phyloP scores from a whole-genome alignment of 2,329 filamentous ascomycete genomes.

The Calcarisporium arbuscula region DNA sequence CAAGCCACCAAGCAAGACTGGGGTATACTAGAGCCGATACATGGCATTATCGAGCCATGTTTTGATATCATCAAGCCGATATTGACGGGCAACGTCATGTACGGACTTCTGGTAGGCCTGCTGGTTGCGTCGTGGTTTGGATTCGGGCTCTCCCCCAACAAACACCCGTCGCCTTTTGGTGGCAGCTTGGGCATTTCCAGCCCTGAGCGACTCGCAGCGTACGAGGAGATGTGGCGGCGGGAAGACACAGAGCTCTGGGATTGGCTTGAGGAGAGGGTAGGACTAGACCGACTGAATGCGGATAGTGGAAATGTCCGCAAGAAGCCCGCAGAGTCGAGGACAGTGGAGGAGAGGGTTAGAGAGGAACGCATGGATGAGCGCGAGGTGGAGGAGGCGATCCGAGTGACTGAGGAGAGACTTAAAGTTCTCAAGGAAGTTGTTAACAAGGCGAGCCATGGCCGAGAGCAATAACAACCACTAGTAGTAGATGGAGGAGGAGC shows the following conservation, averaged over 20 bases:
- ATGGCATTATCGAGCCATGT: conserved; percentile 62
- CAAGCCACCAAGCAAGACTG: conserved; percentile 49
- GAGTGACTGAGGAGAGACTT: conserved; percentile 80
- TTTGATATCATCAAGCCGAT: conserved; percentile 64
- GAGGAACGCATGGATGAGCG: conserved; percentile 61
- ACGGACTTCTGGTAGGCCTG: conserved; percentile 66
- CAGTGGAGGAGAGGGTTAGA: conserved; percentile 53
- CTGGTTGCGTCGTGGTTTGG: conserved; percentile 71
- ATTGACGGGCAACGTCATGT: conserved; percentile 69
- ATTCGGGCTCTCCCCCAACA: conserved; percentile 42
- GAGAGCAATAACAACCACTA: no score
- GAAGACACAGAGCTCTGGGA: conserved; percentile 90
- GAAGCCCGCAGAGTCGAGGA: conserved; percentile 44
- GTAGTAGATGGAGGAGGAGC: no score
- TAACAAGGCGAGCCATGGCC: conserved; percentile 41
- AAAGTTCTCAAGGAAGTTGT: conserved; percentile 67
- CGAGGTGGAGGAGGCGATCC: conserved; percentile 74
- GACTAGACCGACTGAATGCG: conserved; percentile 53
- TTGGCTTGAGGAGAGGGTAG: conserved; percentile 83
- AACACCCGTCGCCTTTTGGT: conserved; percentile 27
- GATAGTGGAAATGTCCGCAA: conserved; percentile 34
- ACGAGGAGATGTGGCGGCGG: conserved; percentile 85
- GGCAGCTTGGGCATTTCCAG: conserved; percentile 23
- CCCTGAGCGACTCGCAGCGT: conserved; percentile 69
- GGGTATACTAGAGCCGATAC: conserved; percentile 77